Conservation (phyloP, 1,284 basidiomycete species). For the Retiboletus flavoniger region DNA sequence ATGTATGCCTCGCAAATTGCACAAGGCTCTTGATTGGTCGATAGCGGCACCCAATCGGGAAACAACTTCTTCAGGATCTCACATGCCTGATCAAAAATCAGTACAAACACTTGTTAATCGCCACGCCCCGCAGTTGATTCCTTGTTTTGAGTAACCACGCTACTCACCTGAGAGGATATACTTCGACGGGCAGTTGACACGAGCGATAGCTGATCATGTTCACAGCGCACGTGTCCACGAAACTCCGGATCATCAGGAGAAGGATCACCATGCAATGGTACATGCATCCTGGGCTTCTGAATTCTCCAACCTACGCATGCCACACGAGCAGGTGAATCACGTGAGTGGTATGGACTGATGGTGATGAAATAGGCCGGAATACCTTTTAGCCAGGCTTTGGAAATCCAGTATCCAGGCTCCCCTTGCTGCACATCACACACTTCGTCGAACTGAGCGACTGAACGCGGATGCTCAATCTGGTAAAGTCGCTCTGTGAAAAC, state of each 20-base stretch:
- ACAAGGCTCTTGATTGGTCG: slow-evolving; percentile 54
- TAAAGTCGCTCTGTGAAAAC: slow-evolving; percentile 60
- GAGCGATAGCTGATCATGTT: slow-evolving; percentile 60
- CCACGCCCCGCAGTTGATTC: slow-evolving; percentile 13
- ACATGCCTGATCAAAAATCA: slow-evolving; percentile 46
- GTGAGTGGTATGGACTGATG: slow-evolving; percentile 15
- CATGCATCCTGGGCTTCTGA: slow-evolving; percentile 72
- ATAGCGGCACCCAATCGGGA: slow-evolving; percentile 60
- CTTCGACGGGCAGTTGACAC: slow-evolving; percentile 54
- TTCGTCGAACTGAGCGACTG: slow-evolving; percentile 57
- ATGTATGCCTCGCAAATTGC: slow-evolving; percentile 55
- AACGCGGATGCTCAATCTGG: slow-evolving; percentile 58
- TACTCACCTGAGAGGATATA: slow-evolving; percentile 57
- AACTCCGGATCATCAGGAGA: slow-evolving; percentile 61
- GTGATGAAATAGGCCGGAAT: slow-evolving; percentile 11
- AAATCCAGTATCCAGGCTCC: slow-evolving; percentile 65
- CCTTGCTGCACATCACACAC: slow-evolving; percentile 45
- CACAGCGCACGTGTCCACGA: slow-evolving; percentile 60
- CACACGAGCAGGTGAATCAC: slow-evolving; percentile 10
- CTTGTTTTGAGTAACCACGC: slow-evolving; percentile 8
- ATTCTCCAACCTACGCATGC: slow-evolving; percentile 63
- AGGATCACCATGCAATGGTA: slow-evolving; percentile 52
- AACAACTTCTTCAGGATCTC: slow-evolving; percentile 56
- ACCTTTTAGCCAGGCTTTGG: slow-evolving; percentile 78
- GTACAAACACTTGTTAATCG: slow-evolving; percentile 17